These are phyloP conservation scores for Pyricularia pennisetigena DNA, from an alignment of 2,329 filamentous ascomycete genomes.

Conservation along the genomic window DNA sequence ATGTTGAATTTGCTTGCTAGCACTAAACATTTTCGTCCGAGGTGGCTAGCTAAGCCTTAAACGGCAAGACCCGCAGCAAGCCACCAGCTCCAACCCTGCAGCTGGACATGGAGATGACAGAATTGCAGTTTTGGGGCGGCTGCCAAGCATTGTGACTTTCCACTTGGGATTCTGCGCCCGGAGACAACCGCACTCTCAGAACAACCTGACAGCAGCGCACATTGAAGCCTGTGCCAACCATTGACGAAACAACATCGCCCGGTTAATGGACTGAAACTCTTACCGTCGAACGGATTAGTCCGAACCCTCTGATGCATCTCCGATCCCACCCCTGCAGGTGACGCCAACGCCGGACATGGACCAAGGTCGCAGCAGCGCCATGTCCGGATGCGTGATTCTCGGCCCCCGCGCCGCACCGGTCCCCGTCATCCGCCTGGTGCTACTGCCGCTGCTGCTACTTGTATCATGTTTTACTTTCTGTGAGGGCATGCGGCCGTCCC, in stretches of 20 bases:
- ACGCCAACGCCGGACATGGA: slow-evolving; percentile 28
- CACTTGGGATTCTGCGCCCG: neutral
- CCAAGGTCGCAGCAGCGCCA: slow-evolving; percentile 4
- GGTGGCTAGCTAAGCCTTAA: neutral
- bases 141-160: neutral
- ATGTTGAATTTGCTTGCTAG: neutral
- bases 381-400: slow-evolving; percentile 1
- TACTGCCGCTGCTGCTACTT: slow-evolving; percentile 21
- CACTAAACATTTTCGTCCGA: neutral
- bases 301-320: slow-evolving; percentile 21
- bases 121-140: neutral
- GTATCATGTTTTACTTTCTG: slow-evolving; percentile 28
- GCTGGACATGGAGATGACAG: neutral
- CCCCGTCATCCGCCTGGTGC: slow-evolving; percentile 14
- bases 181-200: neutral
- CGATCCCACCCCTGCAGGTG: slow-evolving; percentile 22
- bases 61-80: neutral
- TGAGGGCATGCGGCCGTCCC: slow-evolving; percentile 43
- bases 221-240: neutral
- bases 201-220: neutral
- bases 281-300: neutral
- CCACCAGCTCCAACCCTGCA: neutral
- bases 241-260: neutral
- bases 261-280: neutral
- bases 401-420: neutral